Base-by-base conservation (phyloP, 352 stramenopile species). In the Thalassiosira hispida region DNA sequence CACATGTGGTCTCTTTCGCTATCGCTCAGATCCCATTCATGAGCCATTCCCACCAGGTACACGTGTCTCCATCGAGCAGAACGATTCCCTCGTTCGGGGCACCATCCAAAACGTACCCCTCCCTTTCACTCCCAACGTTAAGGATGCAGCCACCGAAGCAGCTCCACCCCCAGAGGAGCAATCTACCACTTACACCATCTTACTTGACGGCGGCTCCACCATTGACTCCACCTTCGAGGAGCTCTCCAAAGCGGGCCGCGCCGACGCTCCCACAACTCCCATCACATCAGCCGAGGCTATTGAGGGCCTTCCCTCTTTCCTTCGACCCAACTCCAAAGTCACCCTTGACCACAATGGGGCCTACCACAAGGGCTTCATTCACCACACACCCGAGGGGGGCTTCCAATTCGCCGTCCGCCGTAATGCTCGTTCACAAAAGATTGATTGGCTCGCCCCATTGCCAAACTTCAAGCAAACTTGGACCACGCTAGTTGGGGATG, bases 31-130 rank as follows among this genome's bases (percentile, higher is more conserved):
- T 1, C 9, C 35, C 0, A 33, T 55, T 16, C 42, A 16, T 49
- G 57, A 67, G 20, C 57, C 38, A 22, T 67, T 52, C 12, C 38
- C 57, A 14, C 57, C 57, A 12, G 38, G 38, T 40, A 11, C 22
- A 18, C 4, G 38, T 67, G n/a, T 52, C 11, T 31, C 27, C 12
- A 16, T 53, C 18, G 16, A 40, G 4, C 0, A 11, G 0, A 27
- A 8, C 2, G 33, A 18, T 12, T 14, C 7, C 1, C 47, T 22
- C 12, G 12, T 55, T 22, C 18, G 23, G 7, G 57, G 57, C 1
- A 67, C 57, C 7, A 52, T 67, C 7, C 20, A 38, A n/a, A 44
- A 53, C 14, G 42, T 66, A 1, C 57, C 57, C 8, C 16, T 66
- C 4, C 9, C 23, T 40, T 20, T 16, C n/a, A 6, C 44, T 2